These are phyloP conservation scores for Rutstroemia sp. DNA, from an alignment of 2,329 filamentous ascomycete genomes.

Conservation along the genomic window DNA sequence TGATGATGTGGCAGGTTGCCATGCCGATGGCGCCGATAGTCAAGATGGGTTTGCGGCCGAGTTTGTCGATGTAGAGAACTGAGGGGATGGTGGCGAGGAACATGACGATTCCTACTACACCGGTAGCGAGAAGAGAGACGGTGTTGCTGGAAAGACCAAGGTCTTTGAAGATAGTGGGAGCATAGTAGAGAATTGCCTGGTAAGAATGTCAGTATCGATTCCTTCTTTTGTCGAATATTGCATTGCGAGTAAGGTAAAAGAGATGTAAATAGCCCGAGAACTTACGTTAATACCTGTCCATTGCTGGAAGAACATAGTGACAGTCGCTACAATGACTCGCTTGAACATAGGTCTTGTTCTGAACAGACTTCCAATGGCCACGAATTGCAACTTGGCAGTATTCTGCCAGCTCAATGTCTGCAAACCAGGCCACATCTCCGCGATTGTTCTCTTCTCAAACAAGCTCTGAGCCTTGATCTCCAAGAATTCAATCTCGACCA, in stretches of 20 bases:
- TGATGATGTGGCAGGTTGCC: constrained; percentile 42
- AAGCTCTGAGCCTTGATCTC: constrained; percentile 74
- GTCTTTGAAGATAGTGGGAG: constrained; percentile 40
- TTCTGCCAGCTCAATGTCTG: constrained; percentile 53
- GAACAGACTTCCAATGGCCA: constrained; percentile 59
- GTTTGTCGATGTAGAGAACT: constrained; percentile 57
- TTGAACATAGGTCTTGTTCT: constrained; percentile 58
- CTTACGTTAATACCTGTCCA: constrained; percentile 38
- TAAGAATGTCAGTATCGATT: background rate
- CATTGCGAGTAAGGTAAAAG: background rate
- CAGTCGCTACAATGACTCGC: constrained; percentile 54
- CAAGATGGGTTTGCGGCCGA: constrained; percentile 56
- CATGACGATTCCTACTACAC: constrained; percentile 65
- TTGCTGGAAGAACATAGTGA: constrained; percentile 56
- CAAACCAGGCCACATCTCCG: constrained; percentile 60
- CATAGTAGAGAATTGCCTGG: constrained; percentile 32
- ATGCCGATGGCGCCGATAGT: constrained; percentile 58
- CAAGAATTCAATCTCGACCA: constrained; percentile 69
- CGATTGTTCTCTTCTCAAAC: constrained; percentile 67
- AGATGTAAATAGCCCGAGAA: background rate
- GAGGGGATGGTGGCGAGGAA: constrained; percentile 60
- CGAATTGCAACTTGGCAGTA: constrained; percentile 60
- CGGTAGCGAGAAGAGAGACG: constrained; percentile 56
- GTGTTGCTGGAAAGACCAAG: constrained; percentile 39
- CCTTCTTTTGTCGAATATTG: background rate